Evolutionary conservation across 768 basidiomycete species (phyloP).

Genomic region (Cantharellus cinnabarinus): DNA sequence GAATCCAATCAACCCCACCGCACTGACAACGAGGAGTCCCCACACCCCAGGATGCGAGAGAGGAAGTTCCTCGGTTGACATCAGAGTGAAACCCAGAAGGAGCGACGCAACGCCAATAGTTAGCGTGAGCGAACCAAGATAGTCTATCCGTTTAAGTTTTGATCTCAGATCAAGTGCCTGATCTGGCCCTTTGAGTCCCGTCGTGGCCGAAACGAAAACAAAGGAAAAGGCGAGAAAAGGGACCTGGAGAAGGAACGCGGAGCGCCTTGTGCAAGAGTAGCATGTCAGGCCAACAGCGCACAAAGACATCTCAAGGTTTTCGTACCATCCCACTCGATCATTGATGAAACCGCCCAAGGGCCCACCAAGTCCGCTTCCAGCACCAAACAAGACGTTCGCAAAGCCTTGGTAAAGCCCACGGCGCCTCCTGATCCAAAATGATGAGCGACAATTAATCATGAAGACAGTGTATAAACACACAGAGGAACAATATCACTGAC

Average conservation of each 20-base stretch:
- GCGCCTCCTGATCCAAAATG: slow-evolving; percentile 34
- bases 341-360: slow-evolving; percentile 30
- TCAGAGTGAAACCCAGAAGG: slow-evolving; percentile 56
- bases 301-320: not conserved
- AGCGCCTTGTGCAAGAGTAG: slow-evolving; percentile 33
- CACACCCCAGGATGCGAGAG: slow-evolving; percentile 59
- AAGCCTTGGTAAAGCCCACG: slow-evolving; percentile 84
- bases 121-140: slow-evolving; percentile 62
- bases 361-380: slow-evolving; percentile 30
- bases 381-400: slow-evolving; percentile 73
- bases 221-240: slow-evolving; percentile 59
- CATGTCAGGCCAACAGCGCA: not conserved
- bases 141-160: slow-evolving; percentile 66
- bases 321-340: slow-evolving; percentile 70
- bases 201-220: slow-evolving; percentile 45
- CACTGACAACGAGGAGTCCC: slow-evolving; percentile 39
- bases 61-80: slow-evolving; percentile 54
- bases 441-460: not conserved
- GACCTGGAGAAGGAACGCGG: slow-evolving; percentile 67
- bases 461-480: slow-evolving; percentile 23
- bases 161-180: slow-evolving; percentile 33
- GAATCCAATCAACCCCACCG: slow-evolving; percentile 37
- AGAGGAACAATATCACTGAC: slow-evolving; percentile 79
- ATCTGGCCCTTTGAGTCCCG: slow-evolving; percentile 62
- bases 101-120: slow-evolving; percentile 48